phyloP scores from a whole-genome alignment of 202 grass and related monocot species.

The Hordeum pubiflorum region DNA sequence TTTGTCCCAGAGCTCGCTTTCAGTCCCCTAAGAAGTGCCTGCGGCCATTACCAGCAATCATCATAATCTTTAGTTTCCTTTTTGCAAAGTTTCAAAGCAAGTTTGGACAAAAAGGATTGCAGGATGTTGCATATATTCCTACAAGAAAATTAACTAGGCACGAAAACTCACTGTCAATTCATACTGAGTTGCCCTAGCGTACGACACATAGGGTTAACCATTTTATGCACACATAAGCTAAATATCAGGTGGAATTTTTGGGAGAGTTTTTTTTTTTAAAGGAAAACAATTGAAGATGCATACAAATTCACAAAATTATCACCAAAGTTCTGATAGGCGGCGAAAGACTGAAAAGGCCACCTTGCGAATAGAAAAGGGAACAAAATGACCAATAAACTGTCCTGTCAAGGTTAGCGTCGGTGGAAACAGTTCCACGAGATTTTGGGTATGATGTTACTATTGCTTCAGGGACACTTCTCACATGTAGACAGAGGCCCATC shows the following conservation, averaged over 20 bases:
- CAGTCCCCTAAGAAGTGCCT: conserved; percentile 29
- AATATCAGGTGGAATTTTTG: background rate
- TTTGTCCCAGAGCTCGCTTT: conserved; percentile 42
- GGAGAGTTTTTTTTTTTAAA: background rate
- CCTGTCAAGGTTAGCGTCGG: background rate
- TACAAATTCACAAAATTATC: background rate
- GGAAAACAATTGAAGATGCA: background rate
- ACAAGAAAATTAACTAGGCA: background rate
- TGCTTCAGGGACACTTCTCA: background rate
- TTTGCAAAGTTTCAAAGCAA: background rate
- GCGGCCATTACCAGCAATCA: conserved; percentile 28
- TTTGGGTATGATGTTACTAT: background rate
- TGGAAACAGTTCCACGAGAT: background rate
- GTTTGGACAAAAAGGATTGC: background rate
- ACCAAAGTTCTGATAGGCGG: background rate
- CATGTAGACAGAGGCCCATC: background rate
- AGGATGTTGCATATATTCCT: background rate
- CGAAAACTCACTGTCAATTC: background rate
- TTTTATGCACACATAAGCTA: background rate
- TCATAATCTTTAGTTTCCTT: background rate
- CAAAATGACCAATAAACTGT: background rate
- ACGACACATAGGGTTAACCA: background rate
- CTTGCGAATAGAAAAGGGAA: background rate
- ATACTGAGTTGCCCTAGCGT: background rate
- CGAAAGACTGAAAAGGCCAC: background rate